Evolutionary conservation across 768 basidiomycete species (phyloP), one percentile per base, ranked within the genome.

Genomic region (Cubamyces lactineus): DNA sequence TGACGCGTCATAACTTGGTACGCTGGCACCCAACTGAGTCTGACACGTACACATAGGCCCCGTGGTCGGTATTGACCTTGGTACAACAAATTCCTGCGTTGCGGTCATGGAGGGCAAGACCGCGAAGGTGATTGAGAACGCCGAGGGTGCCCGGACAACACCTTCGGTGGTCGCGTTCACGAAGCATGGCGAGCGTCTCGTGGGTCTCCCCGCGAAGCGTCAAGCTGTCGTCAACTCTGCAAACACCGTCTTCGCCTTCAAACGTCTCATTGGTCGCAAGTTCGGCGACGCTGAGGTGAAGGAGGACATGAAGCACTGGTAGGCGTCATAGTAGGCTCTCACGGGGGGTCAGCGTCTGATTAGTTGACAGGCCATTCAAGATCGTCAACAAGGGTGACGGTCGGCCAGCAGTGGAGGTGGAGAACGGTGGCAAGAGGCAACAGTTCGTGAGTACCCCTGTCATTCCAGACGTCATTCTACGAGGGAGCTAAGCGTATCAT

Each of bases 81-180:
- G 94, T 42, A 94, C 92, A 41, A 94, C 92, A 30, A 92, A 93
- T 76, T 94, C 92, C 51, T 94, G 92, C 75, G 93, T 95, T 60
- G 87, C 91, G 51, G 84, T 97, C 64, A 97, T 96, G 93, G 96
- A 98, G 80, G 96, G 94, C 68, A 88, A 96, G 80, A 89, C 88
- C 39, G 86, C 96, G 52, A 90, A 92, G 67, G 96, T 98, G 66
- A 90, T 99, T 68, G 97, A 98, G 79, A 98, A 98, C 80, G 81
- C 96, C 5, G 96, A 98, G 80, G 96, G 97, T 81, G 92, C 91
- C 59, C 88, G 97, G 68, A 98, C 97, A 65, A 99, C 97, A 16
- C 97, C 97, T 2, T 99, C 97, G 41, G 94, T 98, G 58, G 94
- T 98, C 67, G 96, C 96, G 41, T 99, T 99, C 84, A 94, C 97